Evolutionary conservation across 108 stramenopile species (phyloP).

Genomic region (Nitzschia sp.): DNA sequence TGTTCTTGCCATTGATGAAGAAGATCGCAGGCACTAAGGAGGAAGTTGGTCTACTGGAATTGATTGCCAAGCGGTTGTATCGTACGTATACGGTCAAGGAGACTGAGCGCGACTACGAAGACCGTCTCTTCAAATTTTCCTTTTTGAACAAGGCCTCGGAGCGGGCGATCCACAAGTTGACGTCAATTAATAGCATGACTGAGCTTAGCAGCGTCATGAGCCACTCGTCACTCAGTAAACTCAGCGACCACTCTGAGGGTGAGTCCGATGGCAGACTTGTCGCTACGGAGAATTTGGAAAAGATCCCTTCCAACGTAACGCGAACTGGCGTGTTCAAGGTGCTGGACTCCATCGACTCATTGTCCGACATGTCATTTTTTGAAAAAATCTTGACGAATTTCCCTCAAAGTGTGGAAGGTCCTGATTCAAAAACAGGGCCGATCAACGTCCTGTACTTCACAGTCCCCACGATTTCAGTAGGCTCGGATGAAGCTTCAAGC

Average conservation of each 20-base stretch:
- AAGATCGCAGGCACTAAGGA: conserved; percentile 44
- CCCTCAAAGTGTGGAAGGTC: conserved; percentile 51
- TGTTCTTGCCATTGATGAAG: conserved; percentile 81
- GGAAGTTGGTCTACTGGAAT: conserved; percentile 74
- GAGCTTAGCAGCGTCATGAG: conserved; percentile 77
- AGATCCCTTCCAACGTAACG: conserved; percentile 56
- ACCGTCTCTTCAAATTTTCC: conserved; percentile 66
- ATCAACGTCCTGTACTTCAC: conserved; percentile 90
- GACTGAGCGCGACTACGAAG: conserved; percentile 48
- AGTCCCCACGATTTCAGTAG: conserved; percentile 53
- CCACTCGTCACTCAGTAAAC: conserved; percentile 56
- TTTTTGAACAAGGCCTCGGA: conserved; percentile 73
- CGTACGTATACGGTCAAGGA: conserved; percentile 76
- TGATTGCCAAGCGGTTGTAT: conserved; percentile 86
- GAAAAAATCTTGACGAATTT: conserved; percentile 55
- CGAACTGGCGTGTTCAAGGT: conserved; percentile 69
- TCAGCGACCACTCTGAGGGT: conserved; percentile 58
- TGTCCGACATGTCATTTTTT: conserved; percentile 43
- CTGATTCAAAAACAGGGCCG: conserved; percentile 50
- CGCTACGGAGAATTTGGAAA: conserved; percentile 48
- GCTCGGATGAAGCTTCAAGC: conserved; percentile 45
- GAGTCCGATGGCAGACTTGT: conserved; percentile 55
- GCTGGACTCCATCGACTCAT: conserved; percentile 51
- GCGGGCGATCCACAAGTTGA: conserved; percentile 66
- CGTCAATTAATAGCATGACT: conserved; percentile 83